A percentile compares a stretch with the other conserved stretches of the same genome.
These are phyloP conservation scores for Neospermospora avenae DNA, from an alignment of 2,329 filamentous ascomycete species.

Conservation along the genomic window DNA sequence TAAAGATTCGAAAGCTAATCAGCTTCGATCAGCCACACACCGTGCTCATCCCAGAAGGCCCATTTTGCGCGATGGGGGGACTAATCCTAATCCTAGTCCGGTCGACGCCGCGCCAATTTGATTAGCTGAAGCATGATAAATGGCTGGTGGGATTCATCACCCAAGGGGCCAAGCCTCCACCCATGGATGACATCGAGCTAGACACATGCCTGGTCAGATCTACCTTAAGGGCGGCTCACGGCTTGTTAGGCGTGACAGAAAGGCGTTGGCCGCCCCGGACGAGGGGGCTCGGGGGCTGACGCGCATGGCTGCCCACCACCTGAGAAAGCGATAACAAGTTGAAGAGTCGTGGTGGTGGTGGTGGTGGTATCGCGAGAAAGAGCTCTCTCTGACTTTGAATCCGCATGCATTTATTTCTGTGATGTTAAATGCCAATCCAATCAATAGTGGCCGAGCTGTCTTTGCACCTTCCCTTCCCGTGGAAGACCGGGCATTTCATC, in stretches of 20 bases:
- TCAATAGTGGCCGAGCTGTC: too few relatives aligned
- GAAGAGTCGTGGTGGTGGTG: too few relatives aligned
- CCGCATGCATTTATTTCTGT: too few relatives aligned
- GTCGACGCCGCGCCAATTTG: not conserved
- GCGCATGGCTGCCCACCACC: too few relatives aligned
- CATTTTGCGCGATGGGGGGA: not conserved
- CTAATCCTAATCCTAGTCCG: not conserved
- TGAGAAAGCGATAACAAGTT: not conserved
- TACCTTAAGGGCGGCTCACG: slow-evolving; percentile 1
- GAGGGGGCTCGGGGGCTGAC: not conserved
- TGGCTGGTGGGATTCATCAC: slow-evolving; percentile 1
- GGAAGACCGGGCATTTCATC: not conserved
- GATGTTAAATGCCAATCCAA: too few relatives aligned
- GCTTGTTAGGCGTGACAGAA: slow-evolving; percentile 2
- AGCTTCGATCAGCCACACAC: slow-evolving; percentile 1
- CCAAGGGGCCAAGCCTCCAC: not conserved
- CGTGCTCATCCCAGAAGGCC: not conserved
- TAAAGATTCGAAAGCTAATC: slow-evolving; percentile 1
- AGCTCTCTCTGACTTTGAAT: too few relatives aligned
- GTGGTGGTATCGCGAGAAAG: too few relatives aligned
- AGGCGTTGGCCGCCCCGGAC: slow-evolving; percentile 3
- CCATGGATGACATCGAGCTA: slow-evolving; percentile 1
- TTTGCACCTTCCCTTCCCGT: too few relatives aligned
- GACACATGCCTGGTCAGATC: not conserved
- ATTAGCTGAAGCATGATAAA: not conserved